A percentile compares a stretch with the other conserved stretches of the same genome.
Conservation (phyloP, 2,329 filamentous ascomycete species). For the Calonectria fujianensis region DNA sequence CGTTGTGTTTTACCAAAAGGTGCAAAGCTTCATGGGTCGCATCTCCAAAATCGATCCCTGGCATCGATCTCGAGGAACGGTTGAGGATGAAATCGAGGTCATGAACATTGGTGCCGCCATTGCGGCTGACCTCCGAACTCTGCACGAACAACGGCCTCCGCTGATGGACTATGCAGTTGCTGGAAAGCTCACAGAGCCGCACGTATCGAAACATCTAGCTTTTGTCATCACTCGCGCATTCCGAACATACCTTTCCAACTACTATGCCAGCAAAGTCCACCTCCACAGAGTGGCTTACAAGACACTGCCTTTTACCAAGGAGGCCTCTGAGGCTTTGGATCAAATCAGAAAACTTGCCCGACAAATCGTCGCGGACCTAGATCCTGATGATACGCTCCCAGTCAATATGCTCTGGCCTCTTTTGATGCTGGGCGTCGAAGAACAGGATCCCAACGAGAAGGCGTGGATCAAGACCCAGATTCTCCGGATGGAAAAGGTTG, state of each 20-base stretch:
- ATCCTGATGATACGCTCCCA: constrained; percentile 67
- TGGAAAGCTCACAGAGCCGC: constrained; percentile 68
- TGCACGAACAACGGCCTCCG: constrained; percentile 71
- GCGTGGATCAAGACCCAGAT: constrained; percentile 72
- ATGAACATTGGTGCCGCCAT: constrained; percentile 73
- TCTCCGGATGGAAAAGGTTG: constrained; percentile 67
- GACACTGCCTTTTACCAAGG: constrained; percentile 70
- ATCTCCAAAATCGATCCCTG: constrained; percentile 75
- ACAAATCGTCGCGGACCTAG: constrained; percentile 64
- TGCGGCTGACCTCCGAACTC: constrained; percentile 67
- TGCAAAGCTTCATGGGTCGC: constrained; percentile 74
- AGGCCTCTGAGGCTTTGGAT: constrained; percentile 67
- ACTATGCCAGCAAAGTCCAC: constrained; percentile 73
- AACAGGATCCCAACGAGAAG: constrained; percentile 68
- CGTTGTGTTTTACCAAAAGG: constrained; percentile 74
- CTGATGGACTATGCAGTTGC: constrained; percentile 75
- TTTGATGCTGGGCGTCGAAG: constrained; percentile 73
- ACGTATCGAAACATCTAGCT: constrained; percentile 69
- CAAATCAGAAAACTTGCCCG: constrained; percentile 69
- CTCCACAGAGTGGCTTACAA: constrained; percentile 75
- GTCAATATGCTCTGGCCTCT: constrained; percentile 76
- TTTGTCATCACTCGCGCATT: constrained; percentile 72
- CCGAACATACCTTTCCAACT: constrained; percentile 74
- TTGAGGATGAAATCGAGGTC: constrained; percentile 75
- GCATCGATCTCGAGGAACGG: constrained; percentile 73